Evolutionary conservation across 148 eudicot genomes (phyloP), one percentile per base, ranked within the genome.

Genomic region (Rhododendron ovatum): DNA sequence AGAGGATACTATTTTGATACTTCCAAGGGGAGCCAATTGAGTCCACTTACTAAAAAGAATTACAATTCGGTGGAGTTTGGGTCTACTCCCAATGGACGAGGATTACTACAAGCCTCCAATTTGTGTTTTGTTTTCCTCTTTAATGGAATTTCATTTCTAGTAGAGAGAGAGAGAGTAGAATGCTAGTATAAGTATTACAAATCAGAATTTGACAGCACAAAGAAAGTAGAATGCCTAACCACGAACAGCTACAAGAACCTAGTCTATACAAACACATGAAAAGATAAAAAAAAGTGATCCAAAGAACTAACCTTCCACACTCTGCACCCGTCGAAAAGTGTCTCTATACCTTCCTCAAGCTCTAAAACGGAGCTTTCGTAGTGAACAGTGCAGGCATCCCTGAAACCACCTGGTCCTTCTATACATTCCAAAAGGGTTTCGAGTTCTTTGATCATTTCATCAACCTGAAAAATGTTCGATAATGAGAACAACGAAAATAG

Each of bases 401-500:
- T 87, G 85, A 93, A 93, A 80, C 98, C 96, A 89, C 96, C 98
- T 53, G 71, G 83, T 85, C 90, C 92, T 91, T 94, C 95, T 85
- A 94, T 93, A 88, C 87, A 82, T 88, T 92, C 90, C 59, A 93
- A 87, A 87, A 97, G 96, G 67, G 59, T 63, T 76, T 95, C 98
- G 91, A 97, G 84, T 88, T 93, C 94, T 48, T 88, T 90, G 57
- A 92, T 91, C 98, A 97, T 93, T 80, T 93, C 94, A 86, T 94
- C 93, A 84, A 97, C 94, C 99, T 97, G 91, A 74, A 85, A 87
- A 80, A 59, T 61, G 84, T 57, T 24, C 63, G 47, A 82, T 53
- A 69, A 67, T 84, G 15, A 86, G 51, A 26, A 10, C 84, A 78
- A 76, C 10, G 30, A 83, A 63, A 82, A 41, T 13, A n/a, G 5